Percentiles rank a stretch among this genome's conserved stretches.
Evolutionary conservation across 371 early-diverging fungal species (phyloP).

Genomic region (Gilbertella persicaria): DNA sequence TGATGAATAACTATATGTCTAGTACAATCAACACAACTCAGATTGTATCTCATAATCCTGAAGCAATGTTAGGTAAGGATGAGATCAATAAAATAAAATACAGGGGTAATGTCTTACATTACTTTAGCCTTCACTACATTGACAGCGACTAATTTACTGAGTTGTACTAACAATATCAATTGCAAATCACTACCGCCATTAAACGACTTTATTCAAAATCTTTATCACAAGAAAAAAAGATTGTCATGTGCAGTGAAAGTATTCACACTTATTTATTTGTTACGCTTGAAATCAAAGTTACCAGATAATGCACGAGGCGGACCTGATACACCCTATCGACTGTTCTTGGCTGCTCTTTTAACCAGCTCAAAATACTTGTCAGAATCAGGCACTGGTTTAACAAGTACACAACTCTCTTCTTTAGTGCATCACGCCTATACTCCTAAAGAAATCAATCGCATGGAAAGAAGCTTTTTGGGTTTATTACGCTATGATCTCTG

Average conservation of each 20-base stretch:
- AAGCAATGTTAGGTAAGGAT: constrained; percentile 21
- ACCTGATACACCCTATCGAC: constrained; percentile 64
- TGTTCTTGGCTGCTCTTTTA: constrained; percentile 64
- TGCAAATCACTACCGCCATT: constrained; percentile 16
- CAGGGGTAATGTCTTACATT: neutral
- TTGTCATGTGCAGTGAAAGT: constrained; percentile 17
- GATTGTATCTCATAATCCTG: constrained; percentile 19
- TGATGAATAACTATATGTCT: neutral
- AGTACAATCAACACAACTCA: constrained; percentile 14
- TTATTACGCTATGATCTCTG: constrained; percentile 36
- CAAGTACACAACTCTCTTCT: constrained; percentile 33
- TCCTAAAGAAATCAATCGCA: constrained; percentile 56
- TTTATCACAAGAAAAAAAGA: constrained; percentile 4
- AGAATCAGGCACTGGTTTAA: constrained; percentile 27
- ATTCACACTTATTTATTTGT: constrained; percentile 60
- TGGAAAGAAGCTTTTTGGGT: constrained; percentile 67
- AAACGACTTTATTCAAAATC: constrained; percentile 11
- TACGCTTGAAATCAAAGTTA: constrained; percentile 56
- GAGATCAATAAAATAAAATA: neutral
- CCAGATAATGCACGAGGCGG: constrained; percentile 59
- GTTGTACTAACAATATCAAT: constrained; percentile 12
- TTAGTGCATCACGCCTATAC: constrained; percentile 58
- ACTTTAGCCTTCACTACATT: constrained; percentile 20
- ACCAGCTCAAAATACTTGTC: constrained; percentile 53
- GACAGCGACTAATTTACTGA: constrained; percentile 11